Evolutionary conservation across 2,329 filamentous ascomycete genomes (phyloP), one percentile per base, ranked within the genome.

Genomic region (Alternaria longipes): DNA sequence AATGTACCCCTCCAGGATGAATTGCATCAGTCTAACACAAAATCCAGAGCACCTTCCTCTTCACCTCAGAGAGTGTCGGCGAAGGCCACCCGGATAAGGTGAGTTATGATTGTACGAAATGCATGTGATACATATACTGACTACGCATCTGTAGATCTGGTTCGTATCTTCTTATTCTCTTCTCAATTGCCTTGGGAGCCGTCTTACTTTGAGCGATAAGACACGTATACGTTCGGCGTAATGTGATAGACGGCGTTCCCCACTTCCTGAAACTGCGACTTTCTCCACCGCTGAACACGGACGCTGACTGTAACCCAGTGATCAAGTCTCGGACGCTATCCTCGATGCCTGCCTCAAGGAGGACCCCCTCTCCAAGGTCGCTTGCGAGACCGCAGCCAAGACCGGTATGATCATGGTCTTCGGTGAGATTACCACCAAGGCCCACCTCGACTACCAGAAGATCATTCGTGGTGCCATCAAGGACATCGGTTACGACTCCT

Each of bases 371-470:
- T 98, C 95, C 86, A 99, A 98, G 85, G 87, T 98, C 75, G 95
- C 95, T 81, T 99, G 95, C 84, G 95, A 99, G 88, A 97, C 94
- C 72, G 95, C 95, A 78, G 97, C 95, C 86, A 99, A 99, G 92
- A 99, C 95, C 74, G 95, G 95, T 78, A 90, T 99, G 95, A 87
- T 99, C 83, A 98, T 99, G 95, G 90, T 80, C 68, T 81, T 81
- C 50, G 79, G 79, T 64, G 95, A 99, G 83, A 99, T 99, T 83
- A 96, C 93, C 83, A 98, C 95, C 85, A 95, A 97, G 86, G 90
- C 94, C 83, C 87, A 85, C 73, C 86, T 98, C 75, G 95, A 99
- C 87, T 99, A 97, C 91, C 95, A 99, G 84, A 97, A 94, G 87
- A 87, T 97, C 77, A 93, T 99, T 82, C 94, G 95, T 82, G 84